Evolutionary conservation across 345 rosid species (phyloP).

Genomic region (Sapria himalayana): DNA sequence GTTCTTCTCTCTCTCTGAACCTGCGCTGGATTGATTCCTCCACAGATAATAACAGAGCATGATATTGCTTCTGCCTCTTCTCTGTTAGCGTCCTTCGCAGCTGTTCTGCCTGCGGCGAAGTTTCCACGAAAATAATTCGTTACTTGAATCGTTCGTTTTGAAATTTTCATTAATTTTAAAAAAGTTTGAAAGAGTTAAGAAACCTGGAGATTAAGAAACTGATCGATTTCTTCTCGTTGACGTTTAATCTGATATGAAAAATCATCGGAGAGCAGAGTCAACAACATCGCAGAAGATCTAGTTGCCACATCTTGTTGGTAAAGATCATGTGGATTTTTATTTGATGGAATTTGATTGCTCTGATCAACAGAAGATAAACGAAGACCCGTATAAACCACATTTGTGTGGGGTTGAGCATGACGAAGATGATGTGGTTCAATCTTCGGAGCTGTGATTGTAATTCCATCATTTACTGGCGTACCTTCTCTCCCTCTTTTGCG

Average conservation of each 20-base stretch:
- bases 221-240: slow-evolving; percentile 59
- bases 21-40: slow-evolving; percentile 40
- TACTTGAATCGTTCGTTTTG: too few relatives aligned
- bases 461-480: slow-evolving; percentile 6
- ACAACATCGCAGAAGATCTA: slow-evolving; percentile 14
- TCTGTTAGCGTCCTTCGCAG: slow-evolving; percentile 56
- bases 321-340: slow-evolving; percentile 10
- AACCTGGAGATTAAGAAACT: slow-evolving; percentile 64
- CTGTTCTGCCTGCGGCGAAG: slow-evolving; percentile 38
- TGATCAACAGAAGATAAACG: slow-evolving; percentile 43
- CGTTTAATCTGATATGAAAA: slow-evolving; percentile 37
- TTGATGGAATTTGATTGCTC: slow-evolving; percentile 15
- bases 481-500: slow-evolving; percentile 53
- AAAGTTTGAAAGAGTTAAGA: slow-evolving; percentile 4
- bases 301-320: slow-evolving; percentile 13
- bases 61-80: slow-evolving; percentile 52
- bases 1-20: slow-evolving; percentile 49
- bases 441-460: slow-evolving; percentile 14
- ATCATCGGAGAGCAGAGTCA: slow-evolving; percentile 28
- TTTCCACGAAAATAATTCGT: background rate
- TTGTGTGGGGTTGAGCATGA: slow-evolving; percentile 15
- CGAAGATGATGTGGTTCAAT: slow-evolving; percentile 41
- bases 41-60: slow-evolving; percentile 42
- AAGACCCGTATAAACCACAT: slow-evolving; percentile 69
- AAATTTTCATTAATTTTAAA: background rate